Base-by-base conservation (phyloP, 2,329 filamentous ascomycete genomes). In the Penicillium olsonii region DNA sequence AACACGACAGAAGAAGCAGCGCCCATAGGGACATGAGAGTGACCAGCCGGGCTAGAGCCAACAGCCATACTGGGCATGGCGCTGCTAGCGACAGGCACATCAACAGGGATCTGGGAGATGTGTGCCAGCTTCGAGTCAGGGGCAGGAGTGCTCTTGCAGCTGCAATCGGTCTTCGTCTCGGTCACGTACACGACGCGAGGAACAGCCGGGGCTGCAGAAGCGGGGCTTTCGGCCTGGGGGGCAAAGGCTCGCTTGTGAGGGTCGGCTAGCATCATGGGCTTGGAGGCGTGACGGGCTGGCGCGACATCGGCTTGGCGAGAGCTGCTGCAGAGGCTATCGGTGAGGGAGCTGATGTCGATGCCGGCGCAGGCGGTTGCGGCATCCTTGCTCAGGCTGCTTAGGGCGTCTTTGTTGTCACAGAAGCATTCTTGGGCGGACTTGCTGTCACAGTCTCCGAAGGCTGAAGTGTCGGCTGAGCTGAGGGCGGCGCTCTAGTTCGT, bases 161-260 rank as follows among this genome's bases (percentile, higher is more conserved):
- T 48, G 40, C 55, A 62, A 9, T 60, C 54, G 8, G 54, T 60
- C 41, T 39, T 50, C 1, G 58, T 62, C 42, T 60, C 53, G 12
- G 60, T 62, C 15, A 62, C 56, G 17, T 59, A 61, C 34, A 61
- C 44, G 17, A 59, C 55, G 19, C 39, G 56, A 2, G 49, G 50
- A 11, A 26, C 37, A 11, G 48, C 45, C 5, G 41, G 10, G 8
- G 22, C 27, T 5, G 45, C 37, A 35, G 33, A 35, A 18, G n/a
- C 17, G 12, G 29, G 4, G 19, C 22, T 11, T 2, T 22, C 14
- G n/a, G 24, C 22, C 10, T 50, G 44, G 12, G 50, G 48, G 1
- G 48, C 43, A 33, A 45, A 54, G 26, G 56, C 59, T 9, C 59
- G 58, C 50, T 54, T 50, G 15, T 34, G 19, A n/a, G 45, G 35